Evolutionary conservation across 139 green algal genomes (phyloP), one percentile per base, ranked within the genome.

Genomic region (Zygnema cylindricum): DNA sequence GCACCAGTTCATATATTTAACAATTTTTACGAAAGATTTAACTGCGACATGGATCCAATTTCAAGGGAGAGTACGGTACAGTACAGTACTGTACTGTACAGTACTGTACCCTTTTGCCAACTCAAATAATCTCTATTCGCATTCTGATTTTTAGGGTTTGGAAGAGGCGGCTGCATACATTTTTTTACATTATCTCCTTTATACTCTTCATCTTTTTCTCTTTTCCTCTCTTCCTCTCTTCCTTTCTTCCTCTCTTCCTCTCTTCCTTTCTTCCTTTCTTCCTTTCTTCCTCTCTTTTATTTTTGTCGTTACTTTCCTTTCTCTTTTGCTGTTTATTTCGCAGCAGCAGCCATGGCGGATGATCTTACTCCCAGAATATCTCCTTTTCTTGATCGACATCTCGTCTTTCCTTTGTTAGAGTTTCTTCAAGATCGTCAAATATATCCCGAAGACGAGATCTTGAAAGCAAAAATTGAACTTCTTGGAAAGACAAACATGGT

Each of bases 401-500:
- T 99, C 32, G 95, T 98, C n/a, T 98, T 99, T 69, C 96, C 97
- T 21, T 87, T 99, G 76, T 93, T 99, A 22, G 97, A 98, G 92
- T 99, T 98, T 86, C 89, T 98, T 57, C 95, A 96, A 39, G 92
- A 95, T 85, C 42, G 63, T 23, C 30, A 87, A 69, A 87, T 92
- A 7, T 99, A 99, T 88, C 89, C 95, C 75, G 94, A 95, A 55
- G 88, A 92, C 32, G 95, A 98, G 69, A 96, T 99, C 69, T 92
- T 98, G 92, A 77, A 94, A 49, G 95, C 94, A n/a, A 99, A 99
- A 94, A 95, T 99, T 69, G 95, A 96, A 39, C 94, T 99, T 76
- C 94, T 99, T 38, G 89, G 95, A 43, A 96, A 97, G 57, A 99
- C 97, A 21, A 99, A 99, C 94, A 99, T 99, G 97, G 95, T 99